phyloP scores from a whole-genome alignment of 164 flowering plant genomes.

The Nymphaea thermarum region DNA sequence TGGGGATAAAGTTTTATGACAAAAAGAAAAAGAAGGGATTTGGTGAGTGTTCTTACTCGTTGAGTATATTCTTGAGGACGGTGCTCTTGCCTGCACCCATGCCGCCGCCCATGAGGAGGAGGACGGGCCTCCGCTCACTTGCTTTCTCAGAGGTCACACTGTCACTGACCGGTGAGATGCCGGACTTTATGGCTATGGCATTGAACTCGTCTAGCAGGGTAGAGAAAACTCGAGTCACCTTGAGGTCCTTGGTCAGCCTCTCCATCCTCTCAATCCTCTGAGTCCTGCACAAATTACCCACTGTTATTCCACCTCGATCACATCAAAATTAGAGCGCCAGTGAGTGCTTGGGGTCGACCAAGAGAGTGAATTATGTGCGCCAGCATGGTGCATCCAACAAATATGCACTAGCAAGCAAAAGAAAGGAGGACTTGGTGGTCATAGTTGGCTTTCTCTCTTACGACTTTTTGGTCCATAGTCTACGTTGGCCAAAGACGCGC shows the following conservation, averaged over 20 bases:
- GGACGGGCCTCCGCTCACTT: slow-evolving; percentile 70
- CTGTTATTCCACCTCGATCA: not conserved
- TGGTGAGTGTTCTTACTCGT: slow-evolving; percentile 33
- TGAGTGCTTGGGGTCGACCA: too few relatives aligned
- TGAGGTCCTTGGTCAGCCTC: slow-evolving; percentile 52
- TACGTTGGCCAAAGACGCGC: too few relatives aligned
- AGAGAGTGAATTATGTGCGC: too few relatives aligned
- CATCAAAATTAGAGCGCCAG: not conserved
- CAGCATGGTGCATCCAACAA: too few relatives aligned
- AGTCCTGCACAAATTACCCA: slow-evolving; percentile 27
- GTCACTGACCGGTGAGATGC: slow-evolving; percentile 18
- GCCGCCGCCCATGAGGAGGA: slow-evolving; percentile 97
- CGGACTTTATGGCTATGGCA: slow-evolving; percentile 27
- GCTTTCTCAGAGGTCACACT: slow-evolving; percentile 72
- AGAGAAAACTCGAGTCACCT: slow-evolving; percentile 60
- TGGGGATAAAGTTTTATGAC: too few relatives aligned
- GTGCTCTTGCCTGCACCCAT: slow-evolving; percentile 99
- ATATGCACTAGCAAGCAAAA: too few relatives aligned
- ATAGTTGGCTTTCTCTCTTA: too few relatives aligned
- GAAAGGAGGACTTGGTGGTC: too few relatives aligned
- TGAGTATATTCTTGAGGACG: slow-evolving; percentile 73
- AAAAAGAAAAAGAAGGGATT: too few relatives aligned
- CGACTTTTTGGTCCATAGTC: too few relatives aligned
- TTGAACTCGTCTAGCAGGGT: slow-evolving; percentile 83
- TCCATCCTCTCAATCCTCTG: slow-evolving; percentile 88